phyloP scores from a whole-genome alignment of 164 flowering plant genomes.

The Umbilicus rupestris region DNA sequence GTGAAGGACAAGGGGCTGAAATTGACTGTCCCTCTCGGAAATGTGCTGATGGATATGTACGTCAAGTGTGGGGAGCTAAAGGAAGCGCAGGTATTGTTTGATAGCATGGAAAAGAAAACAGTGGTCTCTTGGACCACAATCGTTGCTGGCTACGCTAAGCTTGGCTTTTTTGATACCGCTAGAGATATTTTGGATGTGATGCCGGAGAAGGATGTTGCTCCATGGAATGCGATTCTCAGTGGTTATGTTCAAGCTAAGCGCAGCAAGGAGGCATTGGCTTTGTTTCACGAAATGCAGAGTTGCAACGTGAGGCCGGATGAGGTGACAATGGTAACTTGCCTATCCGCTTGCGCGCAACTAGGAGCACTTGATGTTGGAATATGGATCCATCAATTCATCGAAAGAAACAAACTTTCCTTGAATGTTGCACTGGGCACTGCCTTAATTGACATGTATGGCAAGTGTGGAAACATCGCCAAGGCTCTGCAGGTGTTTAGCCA shows the following conservation, averaged over 20 bases:
- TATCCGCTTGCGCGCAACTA: constrained; percentile 58
- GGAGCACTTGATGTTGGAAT: constrained; percentile 62
- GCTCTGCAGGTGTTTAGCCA: constrained; percentile 46
- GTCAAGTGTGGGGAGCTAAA: constrained; percentile 49
- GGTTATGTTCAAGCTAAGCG: constrained; percentile 49
- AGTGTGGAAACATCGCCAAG: constrained; percentile 53
- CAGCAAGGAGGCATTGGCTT: constrained; percentile 43
- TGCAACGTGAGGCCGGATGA: constrained; percentile 38
- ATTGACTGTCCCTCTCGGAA: constrained; percentile 32
- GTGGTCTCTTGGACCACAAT: constrained; percentile 59
- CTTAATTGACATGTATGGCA: constrained; percentile 71
- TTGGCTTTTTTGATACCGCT: constrained; percentile 35
- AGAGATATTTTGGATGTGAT: constrained; percentile 37
- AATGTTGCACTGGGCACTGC: constrained; percentile 55
- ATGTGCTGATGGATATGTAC: constrained; percentile 67
- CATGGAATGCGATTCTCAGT: constrained; percentile 66
- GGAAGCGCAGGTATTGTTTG: constrained; percentile 37
- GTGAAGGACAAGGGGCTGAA: constrained; percentile 26
- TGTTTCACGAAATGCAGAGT: constrained; percentile 57
- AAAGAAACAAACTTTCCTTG: constrained; percentile 30
- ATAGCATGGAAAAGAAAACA: constrained; percentile 38
- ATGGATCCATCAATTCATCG: constrained; percentile 53
- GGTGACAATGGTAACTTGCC: constrained; percentile 47
- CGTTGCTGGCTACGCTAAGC: constrained; percentile 42
- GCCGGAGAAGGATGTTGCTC: constrained; percentile 53